These are phyloP conservation scores for Dioscorea alata DNA, from an alignment of 106 monocot genomes.

Conservation along the genomic window DNA sequence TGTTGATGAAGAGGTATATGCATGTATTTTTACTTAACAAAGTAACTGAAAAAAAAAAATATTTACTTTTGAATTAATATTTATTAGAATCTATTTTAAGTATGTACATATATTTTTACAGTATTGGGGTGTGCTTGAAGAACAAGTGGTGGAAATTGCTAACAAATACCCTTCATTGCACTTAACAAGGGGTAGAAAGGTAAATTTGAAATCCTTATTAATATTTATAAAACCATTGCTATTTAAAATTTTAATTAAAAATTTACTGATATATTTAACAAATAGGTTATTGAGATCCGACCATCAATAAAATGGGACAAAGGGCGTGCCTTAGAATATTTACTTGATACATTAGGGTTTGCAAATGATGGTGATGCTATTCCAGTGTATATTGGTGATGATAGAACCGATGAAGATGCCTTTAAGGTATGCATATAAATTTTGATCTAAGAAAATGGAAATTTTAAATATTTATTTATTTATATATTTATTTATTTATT, in stretches of 20 bases:
- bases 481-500: neutral
- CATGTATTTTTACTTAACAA: neutral
- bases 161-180: neutral
- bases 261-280: neutral
- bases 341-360: slow-evolving; percentile 17
- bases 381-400: slow-evolving; percentile 29
- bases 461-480: neutral
- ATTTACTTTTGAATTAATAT: neutral
- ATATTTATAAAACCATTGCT: neutral
- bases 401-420: slow-evolving; percentile 31
- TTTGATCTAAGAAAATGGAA: neutral
- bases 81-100: too few relatives aligned
- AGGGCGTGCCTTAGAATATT: slow-evolving; percentile 21
- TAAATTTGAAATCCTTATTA: neutral
- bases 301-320: slow-evolving; percentile 31
- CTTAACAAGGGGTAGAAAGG: slow-evolving; percentile 18
- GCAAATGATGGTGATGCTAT: slow-evolving; percentile 1
- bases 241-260: neutral
- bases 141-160: slow-evolving; percentile 1
- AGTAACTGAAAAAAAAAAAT: neutral
- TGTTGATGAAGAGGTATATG: slow-evolving; percentile 14
- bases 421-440: slow-evolving; percentile 11
- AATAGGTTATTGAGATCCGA: slow-evolving; percentile 25
- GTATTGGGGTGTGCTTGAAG: slow-evolving; percentile 6
- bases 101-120: neutral